Base-by-base conservation (phyloP, 768 basidiomycete genomes). In the Trametes sanguinea region DNA sequence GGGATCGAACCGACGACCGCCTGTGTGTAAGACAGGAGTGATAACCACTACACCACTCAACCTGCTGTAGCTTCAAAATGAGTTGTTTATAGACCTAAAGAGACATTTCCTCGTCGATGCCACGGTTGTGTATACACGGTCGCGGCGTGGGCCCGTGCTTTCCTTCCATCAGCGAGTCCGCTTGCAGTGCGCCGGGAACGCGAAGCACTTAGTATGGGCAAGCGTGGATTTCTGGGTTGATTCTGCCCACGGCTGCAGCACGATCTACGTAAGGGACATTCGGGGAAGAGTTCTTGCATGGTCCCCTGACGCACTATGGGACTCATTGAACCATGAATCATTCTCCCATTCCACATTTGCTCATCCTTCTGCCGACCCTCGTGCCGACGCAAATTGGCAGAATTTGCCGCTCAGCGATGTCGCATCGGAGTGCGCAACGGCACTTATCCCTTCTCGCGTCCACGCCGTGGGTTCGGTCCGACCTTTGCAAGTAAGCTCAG, bases 11-110 rank as follows among this genome's bases (percentile, higher is more conserved):
- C 63, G 58, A 64, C 54, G 58, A 64, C 58, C 63, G 54, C 58
- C 44, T 60, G 54, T 57, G 54, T 57, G 58, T 60, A 57, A 60
- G 53, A 60, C 58, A 64, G 54, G 54, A 56, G 58, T 60, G 63
- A 57, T 64, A 64, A 57, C 63, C 58, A 60, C 58, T 64, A 60
- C 54, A 57, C 63, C 63, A 64, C 63, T 60, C 63, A 63, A 63
- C 57, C 42, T 43, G 7, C 14, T 43, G 14, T 5, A n/a, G 42
- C 14, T 37, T 22, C 22, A 22, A 22, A 22, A 22, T 22, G 22
- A 22, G 22, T 22, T 22, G 22, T 22, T 22, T 1, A 22, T 22
- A 22, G 1, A 22, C 1, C 22, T 22, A 22, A 1, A 1, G 22
- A 22, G 22, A 22, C 22, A 22, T 22, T 22, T 22, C 22, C 22